Evolutionary conservation across 2,329 filamentous ascomycete genomes (phyloP).

Genomic region (Fusarium sp.): DNA sequence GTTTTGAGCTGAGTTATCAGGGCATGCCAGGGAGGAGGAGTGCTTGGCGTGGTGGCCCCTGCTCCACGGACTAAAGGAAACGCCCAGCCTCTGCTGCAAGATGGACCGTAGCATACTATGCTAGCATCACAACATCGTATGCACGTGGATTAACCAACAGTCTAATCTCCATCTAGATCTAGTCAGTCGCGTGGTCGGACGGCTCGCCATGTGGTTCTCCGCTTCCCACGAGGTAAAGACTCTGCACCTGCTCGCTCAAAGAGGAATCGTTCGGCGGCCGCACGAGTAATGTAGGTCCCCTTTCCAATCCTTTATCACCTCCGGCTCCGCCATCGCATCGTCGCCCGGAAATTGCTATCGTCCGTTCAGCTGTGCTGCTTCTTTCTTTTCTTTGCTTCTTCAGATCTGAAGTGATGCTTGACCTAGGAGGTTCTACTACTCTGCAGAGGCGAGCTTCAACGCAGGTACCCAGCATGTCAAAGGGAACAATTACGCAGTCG

Average conservation of each 20-base stretch:
- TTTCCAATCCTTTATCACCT: constrained; percentile 28
- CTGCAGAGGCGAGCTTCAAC: constrained; percentile 15
- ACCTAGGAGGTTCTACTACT: not conserved
- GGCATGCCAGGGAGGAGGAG: not conserved
- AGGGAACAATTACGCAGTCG: constrained; percentile 67
- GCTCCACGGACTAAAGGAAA: constrained; percentile 6
- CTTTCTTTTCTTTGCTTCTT: not conserved
- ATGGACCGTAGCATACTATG: not conserved
- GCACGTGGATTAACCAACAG: constrained; percentile 12
- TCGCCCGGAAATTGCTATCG: not conserved
- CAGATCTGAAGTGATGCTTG: constrained; percentile 7
- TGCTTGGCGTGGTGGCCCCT: not conserved
- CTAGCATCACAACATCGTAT: not conserved
- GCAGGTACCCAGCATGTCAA: constrained; percentile 18
- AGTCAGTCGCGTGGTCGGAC: constrained; percentile 20
- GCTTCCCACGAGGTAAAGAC: constrained; percentile 12
- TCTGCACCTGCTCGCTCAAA: not conserved
- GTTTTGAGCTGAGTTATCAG: constrained; percentile 14
- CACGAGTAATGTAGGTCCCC: constrained; percentile 33
- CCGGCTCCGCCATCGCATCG: constrained; percentile 1
- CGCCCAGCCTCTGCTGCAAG: not conserved
- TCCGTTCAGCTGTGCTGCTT: not conserved
- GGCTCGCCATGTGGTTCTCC: constrained; percentile 31
- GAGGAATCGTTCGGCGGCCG: constrained; percentile 6
- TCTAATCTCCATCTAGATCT: constrained; percentile 25